These are phyloP conservation scores for Pseudozyma tsukubaensis DNA, from an alignment of 1,284 basidiomycete genomes.

Conservation along the genomic window DNA sequence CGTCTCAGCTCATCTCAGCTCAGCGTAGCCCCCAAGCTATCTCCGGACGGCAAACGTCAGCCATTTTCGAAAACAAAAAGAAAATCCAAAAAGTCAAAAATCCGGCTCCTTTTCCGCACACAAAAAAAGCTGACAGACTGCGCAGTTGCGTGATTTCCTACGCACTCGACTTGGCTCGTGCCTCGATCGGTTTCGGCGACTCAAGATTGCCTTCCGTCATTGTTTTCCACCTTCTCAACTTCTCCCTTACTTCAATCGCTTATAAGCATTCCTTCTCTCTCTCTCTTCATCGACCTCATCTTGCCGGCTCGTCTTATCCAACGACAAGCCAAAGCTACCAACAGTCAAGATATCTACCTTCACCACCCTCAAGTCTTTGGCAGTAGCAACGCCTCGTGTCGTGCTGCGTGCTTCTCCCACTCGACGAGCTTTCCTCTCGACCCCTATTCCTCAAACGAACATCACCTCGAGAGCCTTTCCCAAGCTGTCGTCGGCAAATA, in stretches of 20 bases:
- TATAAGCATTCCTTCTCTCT: not conserved
- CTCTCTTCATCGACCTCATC: not conserved
- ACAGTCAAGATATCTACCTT: not conserved
- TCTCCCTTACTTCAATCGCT: not conserved
- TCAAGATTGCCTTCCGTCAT: not conserved
- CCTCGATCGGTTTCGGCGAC: conserved; percentile 3
- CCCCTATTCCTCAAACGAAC: conserved; percentile 17
- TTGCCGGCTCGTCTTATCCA: not conserved
- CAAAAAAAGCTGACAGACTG: too few species aligned
- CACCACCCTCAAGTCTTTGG: conserved; percentile 4
- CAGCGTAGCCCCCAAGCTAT: conserved; percentile 9
- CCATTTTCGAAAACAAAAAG: not conserved
- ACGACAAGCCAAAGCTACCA: not conserved
- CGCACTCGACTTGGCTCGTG: conserved; percentile 2
- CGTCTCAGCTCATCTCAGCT: conserved; percentile 9
- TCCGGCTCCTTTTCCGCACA: too few species aligned
- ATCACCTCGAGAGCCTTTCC: conserved; percentile 10
- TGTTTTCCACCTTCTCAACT: not conserved
- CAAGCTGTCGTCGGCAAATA: conserved; percentile 33
- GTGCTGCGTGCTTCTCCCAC: not conserved
- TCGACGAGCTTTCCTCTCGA: not conserved
- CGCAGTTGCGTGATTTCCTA: not conserved
- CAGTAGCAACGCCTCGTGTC: conserved; percentile 2
- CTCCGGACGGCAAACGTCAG: not conserved
- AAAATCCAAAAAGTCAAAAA: too few species aligned